Base-by-base conservation (phyloP, 2,329 filamentous ascomycete genomes). In the Davidsoniella neocaledoniae region DNA sequence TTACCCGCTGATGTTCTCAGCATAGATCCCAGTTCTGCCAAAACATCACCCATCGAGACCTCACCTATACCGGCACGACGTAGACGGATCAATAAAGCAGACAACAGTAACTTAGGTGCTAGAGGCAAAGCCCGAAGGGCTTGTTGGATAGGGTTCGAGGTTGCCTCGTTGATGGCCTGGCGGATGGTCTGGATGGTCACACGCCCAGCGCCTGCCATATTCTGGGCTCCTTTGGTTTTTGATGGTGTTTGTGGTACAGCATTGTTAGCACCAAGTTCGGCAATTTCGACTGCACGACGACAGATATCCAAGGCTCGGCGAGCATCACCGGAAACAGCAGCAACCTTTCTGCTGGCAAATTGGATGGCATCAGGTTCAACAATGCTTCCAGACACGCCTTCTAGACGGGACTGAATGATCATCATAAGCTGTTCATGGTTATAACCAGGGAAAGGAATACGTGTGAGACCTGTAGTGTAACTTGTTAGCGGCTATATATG, bases 401-500 rank as follows among this genome's bases (percentile, higher is more conserved):
- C 79, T 2, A 98, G 74, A 26, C 91, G 82, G n/a, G 87, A 94
- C 60, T 90, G 82, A 55, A 98, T 95, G 60, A 98, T 98, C 57
- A 83, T 83, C 83, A 96, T 94, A 39, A 98, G 74, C 64, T 98
- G 91, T 53, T 91, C 87, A 63, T 98, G 88, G 51, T 87, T 95
- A 64, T 98, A 98, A 19, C 91, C 91, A 0, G 91, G 86, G 58
- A 98, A 98, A 0, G 91, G 95, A 60, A 98, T 95, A 59, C 93
- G 78, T 6, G 88, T 95, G 45, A 98, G 70, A 19, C 90, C 68
- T 69, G 21, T 17, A 17, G 2, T 12, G 25, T 43, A 39, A 25
- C 26, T 6, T 10, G 7, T 38, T 10, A 17, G 16, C 16, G 29
- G 29, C 29, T 33, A 33, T 33, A n/a, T 26, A 3, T 5, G 8